phyloP scores from a whole-genome alignment of 2,329 filamentous ascomycete species.

The Neoscytalidium dimidiatum region DNA sequence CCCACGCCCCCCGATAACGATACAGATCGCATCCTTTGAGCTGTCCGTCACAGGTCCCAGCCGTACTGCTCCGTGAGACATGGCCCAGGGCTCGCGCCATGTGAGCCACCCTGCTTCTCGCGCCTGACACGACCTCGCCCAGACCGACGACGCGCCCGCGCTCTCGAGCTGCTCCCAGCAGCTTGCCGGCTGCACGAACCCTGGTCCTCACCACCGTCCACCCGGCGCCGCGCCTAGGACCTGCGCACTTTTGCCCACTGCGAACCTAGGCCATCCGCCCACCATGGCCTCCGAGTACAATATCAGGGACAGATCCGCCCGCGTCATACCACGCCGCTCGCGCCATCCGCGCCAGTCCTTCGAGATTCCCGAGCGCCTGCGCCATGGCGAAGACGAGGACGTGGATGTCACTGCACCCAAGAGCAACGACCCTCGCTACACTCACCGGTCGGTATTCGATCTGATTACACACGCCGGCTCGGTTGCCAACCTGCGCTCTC shows the following conservation, averaged over 20 bases:
- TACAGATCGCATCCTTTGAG: neutral
- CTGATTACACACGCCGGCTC: constrained; percentile 88
- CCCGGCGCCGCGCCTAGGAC: neutral
- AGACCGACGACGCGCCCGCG: constrained; percentile 2
- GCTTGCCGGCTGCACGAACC: constrained; percentile 8
- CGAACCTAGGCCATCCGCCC: neutral
- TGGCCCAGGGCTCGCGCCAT: neutral
- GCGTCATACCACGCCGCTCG: neutral
- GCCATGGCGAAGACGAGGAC: constrained; percentile 60
- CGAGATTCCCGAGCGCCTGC: constrained; percentile 60
- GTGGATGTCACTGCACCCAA: constrained; percentile 62
- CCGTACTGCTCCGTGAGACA: constrained; percentile 4
- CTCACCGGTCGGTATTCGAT: constrained; percentile 94
- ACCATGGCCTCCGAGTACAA: constrained; percentile 16
- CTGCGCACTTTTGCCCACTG: neutral
- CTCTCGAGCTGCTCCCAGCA: neutral
- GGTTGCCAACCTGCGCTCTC: constrained; percentile 76
- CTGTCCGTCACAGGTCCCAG: constrained; percentile 1
- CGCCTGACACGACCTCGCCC: constrained; percentile 11
- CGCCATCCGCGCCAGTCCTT: constrained; percentile 36
- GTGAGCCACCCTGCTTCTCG: neutral
- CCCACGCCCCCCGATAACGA: constrained; percentile 18
- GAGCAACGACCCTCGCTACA: constrained; percentile 58
- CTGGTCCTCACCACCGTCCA: neutral
- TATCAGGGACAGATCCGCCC: neutral